These are phyloP conservation scores for Xylariaceae sp. DNA, from an alignment of 2,329 filamentous ascomycete species.

Conservation along the genomic window DNA sequence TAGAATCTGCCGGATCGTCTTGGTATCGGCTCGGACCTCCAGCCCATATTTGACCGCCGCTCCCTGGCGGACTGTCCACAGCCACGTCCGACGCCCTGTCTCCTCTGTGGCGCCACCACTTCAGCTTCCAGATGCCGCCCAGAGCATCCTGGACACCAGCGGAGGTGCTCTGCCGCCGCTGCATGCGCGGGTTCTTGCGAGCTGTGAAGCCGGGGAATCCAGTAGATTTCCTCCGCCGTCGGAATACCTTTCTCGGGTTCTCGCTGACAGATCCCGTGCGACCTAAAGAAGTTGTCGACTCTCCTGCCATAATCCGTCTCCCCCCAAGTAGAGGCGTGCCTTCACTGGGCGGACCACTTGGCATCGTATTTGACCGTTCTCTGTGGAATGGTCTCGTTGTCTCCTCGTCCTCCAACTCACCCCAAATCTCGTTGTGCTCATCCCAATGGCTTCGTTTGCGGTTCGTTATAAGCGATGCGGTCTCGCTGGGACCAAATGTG, in stretches of 20 bases:
- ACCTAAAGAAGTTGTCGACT: conserved; percentile 20
- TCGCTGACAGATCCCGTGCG: conserved; percentile 13
- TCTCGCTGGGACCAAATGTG: conserved; percentile 39
- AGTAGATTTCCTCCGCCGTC: conserved; percentile 49
- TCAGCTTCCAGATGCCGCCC: conserved; percentile 45
- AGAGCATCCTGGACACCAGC: conserved; percentile 40
- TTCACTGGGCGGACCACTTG: conserved; percentile 28
- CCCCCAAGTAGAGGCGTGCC: conserved; percentile 30
- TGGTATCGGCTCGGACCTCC: conserved; percentile 4
- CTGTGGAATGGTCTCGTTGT: conserved; percentile 33
- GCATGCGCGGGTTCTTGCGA: conserved; percentile 27
- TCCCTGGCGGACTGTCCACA: conserved; percentile 14
- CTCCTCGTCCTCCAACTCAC: conserved; percentile 72
- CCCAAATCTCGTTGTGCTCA: conserved; percentile 79
- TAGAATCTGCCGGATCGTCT: conserved; percentile 6
- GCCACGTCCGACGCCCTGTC: conserved; percentile 13
- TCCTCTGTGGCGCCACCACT: conserved; percentile 40
- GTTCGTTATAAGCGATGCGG: conserved; percentile 30
- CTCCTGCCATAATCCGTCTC: conserved; percentile 17
- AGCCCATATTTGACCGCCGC: conserved; percentile 12
- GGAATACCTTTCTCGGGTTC: conserved; percentile 23
- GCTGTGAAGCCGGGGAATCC: conserved; percentile 56
- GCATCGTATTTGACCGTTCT: conserved; percentile 42
- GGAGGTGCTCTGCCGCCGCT: conserved; percentile 30
- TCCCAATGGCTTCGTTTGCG: conserved; percentile 48